Percentiles rank a stretch among this genome's conserved stretches.
Evolutionary conservation across 331 rosid species (phyloP).

Genomic region (Telfairia occidentalis): DNA sequence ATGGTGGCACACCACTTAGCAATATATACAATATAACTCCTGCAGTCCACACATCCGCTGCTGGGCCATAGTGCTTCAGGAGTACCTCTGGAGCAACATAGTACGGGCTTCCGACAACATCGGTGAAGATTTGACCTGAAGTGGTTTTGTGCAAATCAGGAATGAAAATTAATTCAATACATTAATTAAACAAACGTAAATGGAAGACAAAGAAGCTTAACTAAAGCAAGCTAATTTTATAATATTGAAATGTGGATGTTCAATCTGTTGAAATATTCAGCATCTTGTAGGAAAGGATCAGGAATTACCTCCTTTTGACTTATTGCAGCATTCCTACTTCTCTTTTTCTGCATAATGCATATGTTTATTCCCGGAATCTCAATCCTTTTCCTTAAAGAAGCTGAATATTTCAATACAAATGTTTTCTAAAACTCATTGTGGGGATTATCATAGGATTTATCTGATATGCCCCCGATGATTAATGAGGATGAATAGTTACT

Average conservation of each 20-base stretch:
- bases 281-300: not conserved
- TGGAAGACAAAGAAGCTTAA: not conserved
- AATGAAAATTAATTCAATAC: not conserved
- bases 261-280: not conserved
- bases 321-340: conserved; percentile 2
- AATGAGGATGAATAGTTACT: not conserved
- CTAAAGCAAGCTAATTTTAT: not conserved
- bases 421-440: not conserved
- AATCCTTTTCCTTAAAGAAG: conserved; percentile 5
- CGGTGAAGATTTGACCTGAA: conserved; percentile 90
- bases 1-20: conserved; percentile 98
- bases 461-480: not conserved
- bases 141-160: not conserved
- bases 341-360: not conserved
- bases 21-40: conserved; percentile 91
- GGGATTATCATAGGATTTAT: conserved; percentile 3
- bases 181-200: not conserved
- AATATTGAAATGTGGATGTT: not conserved
- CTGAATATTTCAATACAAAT: conserved; percentile 1
- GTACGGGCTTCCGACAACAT: conserved; percentile 98
- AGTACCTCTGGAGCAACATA: conserved; percentile 99
- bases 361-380: not conserved
- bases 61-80: conserved; percentile 93
- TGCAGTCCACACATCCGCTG: conserved; percentile 97
- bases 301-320: not conserved